Conservation (phyloP, 306 rosid species). For the Geum urbanum region DNA sequence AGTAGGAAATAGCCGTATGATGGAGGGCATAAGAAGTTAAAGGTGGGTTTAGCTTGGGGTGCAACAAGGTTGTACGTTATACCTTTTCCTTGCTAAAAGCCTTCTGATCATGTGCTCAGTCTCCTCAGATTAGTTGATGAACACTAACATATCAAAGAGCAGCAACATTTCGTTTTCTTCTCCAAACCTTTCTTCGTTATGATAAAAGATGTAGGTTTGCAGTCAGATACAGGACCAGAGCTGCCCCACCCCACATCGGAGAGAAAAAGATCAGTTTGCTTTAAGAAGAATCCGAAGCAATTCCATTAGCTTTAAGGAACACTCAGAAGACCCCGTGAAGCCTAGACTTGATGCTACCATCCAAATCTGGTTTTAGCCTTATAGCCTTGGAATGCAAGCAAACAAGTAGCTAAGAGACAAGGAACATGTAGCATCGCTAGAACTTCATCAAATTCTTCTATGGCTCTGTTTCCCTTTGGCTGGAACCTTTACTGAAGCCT, state of each 20-base stretch:
- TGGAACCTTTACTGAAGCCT: constrained; percentile 32
- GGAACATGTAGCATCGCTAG: constrained; percentile 24
- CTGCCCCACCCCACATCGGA: constrained; percentile 39
- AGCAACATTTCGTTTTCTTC: constrained; percentile 6
- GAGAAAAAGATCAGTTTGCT: constrained; percentile 26
- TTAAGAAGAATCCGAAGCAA: constrained; percentile 64
- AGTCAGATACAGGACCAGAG: constrained; percentile 32
- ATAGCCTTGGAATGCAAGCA: constrained; percentile 24
- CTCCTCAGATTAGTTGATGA: not conserved
- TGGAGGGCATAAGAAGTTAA: not conserved
- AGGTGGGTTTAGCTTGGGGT: not conserved
- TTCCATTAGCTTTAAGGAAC: constrained; percentile 36
- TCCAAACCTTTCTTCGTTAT: constrained; percentile 10
- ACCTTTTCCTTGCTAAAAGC: not conserved
- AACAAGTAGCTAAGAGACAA: constrained; percentile 47
- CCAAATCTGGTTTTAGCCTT: constrained; percentile 22
- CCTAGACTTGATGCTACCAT: constrained; percentile 24
- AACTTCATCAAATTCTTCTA: constrained; percentile 22
- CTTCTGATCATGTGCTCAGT: constrained; percentile 8
- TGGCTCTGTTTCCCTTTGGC: constrained; percentile 40
- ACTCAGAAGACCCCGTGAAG: constrained; percentile 38
- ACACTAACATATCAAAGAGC: not conserved
- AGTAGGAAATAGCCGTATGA: not conserved
- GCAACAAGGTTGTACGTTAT: not conserved
- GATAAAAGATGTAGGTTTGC: constrained; percentile 35